phyloP scores from a whole-genome alignment of 805 yeast genomes.

The Ogataea trehalophila region DNA sequence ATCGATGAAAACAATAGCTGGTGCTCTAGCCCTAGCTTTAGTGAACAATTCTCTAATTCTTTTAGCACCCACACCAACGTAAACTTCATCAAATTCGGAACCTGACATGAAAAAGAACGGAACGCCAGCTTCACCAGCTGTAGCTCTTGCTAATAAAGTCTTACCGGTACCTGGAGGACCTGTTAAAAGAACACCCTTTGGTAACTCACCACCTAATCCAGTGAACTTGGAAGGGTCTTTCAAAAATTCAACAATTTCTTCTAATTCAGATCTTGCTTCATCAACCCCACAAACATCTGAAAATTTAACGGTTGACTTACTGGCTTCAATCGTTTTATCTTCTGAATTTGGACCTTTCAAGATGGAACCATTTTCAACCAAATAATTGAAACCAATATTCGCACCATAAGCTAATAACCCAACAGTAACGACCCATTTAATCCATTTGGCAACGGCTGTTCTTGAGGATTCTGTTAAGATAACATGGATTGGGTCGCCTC shows the following conservation, averaged over 20 bases:
- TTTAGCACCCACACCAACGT: slow-evolving; percentile 99
- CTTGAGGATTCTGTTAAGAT: slow-evolving; percentile 80
- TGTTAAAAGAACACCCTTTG: slow-evolving; percentile 92
- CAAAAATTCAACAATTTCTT: slow-evolving; percentile 95
- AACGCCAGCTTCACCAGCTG: slow-evolving; percentile 99
- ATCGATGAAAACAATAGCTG: slow-evolving; percentile 95
- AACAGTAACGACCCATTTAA: slow-evolving; percentile 81
- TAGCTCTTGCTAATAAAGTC: slow-evolving; percentile 92
- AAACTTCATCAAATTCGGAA: slow-evolving; percentile 95
- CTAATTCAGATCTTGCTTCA: slow-evolving; percentile 95
- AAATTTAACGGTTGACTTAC: slow-evolving; percentile 60
- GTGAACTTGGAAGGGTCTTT: slow-evolving; percentile 96
- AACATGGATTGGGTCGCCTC: slow-evolving; percentile 89
- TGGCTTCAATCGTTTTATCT: slow-evolving; percentile 21
- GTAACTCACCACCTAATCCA: slow-evolving; percentile 94
- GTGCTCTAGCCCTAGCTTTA: slow-evolving; percentile 92
- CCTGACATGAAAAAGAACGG: slow-evolving; percentile 99
- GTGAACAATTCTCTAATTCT: slow-evolving; percentile 90
- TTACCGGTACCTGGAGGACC: slow-evolving; percentile 99
- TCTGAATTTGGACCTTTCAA: slow-evolving; percentile 20
- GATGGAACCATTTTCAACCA: slow-evolving; percentile 79
- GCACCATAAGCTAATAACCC: slow-evolving; percentile 78
- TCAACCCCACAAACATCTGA: slow-evolving; percentile 96
- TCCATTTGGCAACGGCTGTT: slow-evolving; percentile 77
- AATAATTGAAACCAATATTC: slow-evolving; percentile 69